These are phyloP conservation scores for Trametes sanguinea DNA, from an alignment of 768 basidiomycete species.

Conservation along the genomic window DNA sequence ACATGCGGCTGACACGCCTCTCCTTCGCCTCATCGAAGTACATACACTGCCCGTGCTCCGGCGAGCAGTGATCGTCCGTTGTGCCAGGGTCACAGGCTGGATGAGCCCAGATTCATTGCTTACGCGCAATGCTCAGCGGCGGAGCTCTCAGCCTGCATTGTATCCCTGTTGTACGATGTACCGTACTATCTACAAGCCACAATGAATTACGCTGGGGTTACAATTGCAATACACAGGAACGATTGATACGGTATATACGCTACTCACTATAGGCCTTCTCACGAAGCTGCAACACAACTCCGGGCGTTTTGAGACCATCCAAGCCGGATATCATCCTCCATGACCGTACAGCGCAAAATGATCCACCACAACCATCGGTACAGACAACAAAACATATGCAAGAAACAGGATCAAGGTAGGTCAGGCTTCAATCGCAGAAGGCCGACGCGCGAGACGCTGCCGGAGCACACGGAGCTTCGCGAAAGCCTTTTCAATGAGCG, in stretches of 20 bases:
- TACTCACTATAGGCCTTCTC: background rate
- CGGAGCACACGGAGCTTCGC: background rate
- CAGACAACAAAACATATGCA: background rate
- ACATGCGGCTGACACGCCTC: background rate
- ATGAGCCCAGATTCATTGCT: background rate
- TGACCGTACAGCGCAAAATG: no score
- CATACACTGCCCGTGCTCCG: background rate
- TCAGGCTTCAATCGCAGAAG: background rate
- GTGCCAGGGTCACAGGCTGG: no score
- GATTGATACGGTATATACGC: background rate
- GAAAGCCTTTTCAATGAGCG: background rate
- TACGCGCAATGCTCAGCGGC: background rate
- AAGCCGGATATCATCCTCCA: background rate
- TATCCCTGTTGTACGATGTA: background rate
- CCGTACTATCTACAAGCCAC: background rate
- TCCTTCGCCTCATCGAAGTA: background rate
- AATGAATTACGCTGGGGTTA: background rate
- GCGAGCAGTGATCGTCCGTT: conserved; percentile 1
- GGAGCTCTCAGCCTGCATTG: background rate
- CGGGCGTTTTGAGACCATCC: background rate
- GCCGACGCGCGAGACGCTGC: background rate
- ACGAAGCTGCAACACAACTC: background rate
- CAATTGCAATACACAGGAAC: background rate
- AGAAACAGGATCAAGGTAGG: background rate
- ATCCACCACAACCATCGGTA: no score